phyloP scores from a whole-genome alignment of 1,284 basidiomycete species.

The Leccinum griseonigrum region DNA sequence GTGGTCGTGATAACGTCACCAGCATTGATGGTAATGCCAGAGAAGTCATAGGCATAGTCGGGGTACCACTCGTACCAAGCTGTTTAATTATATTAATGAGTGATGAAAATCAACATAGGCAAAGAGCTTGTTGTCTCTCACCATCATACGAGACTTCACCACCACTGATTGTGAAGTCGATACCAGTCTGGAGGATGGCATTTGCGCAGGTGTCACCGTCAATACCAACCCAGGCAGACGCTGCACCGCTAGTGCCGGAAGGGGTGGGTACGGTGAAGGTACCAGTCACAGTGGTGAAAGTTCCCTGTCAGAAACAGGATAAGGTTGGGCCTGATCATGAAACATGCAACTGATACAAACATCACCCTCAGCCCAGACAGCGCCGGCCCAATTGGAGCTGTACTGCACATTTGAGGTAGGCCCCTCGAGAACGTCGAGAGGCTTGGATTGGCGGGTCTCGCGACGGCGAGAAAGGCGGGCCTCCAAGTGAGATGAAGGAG shows the following conservation, averaged over 20 bases:
- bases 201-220: not conserved
- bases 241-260: not conserved
- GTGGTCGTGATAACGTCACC: not conserved
- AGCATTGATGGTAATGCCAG: not conserved
- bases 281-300: not conserved
- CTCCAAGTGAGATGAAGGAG: not conserved
- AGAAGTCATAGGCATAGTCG: not conserved
- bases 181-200: not conserved
- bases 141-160: not conserved
- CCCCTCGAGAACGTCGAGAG: not conserved
- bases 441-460: not conserved
- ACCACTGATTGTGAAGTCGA: not conserved
- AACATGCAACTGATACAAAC: not conserved
- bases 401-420: not conserved
- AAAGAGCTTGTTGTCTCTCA: not conserved
- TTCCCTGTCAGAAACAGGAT: not conserved
- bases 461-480: not conserved
- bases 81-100: not conserved
- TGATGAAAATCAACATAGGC: not conserved
- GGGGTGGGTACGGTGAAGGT: not conserved
- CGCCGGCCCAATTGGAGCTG: not conserved
- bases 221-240: not conserved
- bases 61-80: slow-evolving; percentile 1
- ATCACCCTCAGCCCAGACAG: not conserved
- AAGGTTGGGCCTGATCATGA: not conserved